These are phyloP conservation scores for Alternaria alternata DNA, from an alignment of 2,329 filamentous ascomycete genomes.

Conservation along the genomic window DNA sequence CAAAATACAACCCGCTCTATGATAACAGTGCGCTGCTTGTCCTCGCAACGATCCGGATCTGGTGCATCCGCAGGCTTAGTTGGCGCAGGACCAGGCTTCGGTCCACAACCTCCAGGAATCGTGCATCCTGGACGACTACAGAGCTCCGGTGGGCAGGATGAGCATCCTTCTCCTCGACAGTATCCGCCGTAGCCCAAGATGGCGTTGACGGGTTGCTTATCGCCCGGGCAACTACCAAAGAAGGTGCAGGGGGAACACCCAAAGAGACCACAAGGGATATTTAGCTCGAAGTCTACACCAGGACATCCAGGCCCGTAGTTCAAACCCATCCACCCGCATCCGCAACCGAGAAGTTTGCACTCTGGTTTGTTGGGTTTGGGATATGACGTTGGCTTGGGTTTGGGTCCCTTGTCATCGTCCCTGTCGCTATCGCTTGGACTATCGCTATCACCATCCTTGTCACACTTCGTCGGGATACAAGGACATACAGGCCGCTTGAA, in stretches of 20 bases:
- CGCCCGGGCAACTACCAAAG: constrained; percentile 27
- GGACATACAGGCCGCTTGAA: constrained; percentile 23
- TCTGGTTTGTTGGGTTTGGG: constrained; percentile 7
- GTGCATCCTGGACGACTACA: constrained; percentile 25
- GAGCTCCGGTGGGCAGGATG: constrained; percentile 26
- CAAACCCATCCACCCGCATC: constrained; percentile 38
- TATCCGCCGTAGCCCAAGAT: constrained; percentile 28
- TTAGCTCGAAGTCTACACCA: constrained; percentile 2
- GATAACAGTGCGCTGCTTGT: constrained; percentile 31
- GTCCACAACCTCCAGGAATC: constrained; percentile 25
- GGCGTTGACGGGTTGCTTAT: constrained; percentile 8
- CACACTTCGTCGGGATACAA: constrained; percentile 21
- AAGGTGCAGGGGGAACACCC: constrained; percentile 27
- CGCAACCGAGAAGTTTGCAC: constrained; percentile 32
- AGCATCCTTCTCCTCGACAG: constrained; percentile 26
- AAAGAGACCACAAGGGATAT: constrained; percentile 25
- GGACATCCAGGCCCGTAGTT: constrained; percentile 27
- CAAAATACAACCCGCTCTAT: constrained; percentile 34
- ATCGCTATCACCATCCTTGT: constrained; percentile 15
- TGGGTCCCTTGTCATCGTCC: constrained; percentile 7
- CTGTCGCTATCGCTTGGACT: constrained; percentile 14
- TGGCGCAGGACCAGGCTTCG: constrained; percentile 27
- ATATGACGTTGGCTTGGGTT: constrained; percentile 11
- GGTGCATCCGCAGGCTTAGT: constrained; percentile 16
- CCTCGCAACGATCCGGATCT: constrained; percentile 26